phyloP scores from a whole-genome alignment of 73 alveolate genomes.

The Stentor coeruleus region DNA sequence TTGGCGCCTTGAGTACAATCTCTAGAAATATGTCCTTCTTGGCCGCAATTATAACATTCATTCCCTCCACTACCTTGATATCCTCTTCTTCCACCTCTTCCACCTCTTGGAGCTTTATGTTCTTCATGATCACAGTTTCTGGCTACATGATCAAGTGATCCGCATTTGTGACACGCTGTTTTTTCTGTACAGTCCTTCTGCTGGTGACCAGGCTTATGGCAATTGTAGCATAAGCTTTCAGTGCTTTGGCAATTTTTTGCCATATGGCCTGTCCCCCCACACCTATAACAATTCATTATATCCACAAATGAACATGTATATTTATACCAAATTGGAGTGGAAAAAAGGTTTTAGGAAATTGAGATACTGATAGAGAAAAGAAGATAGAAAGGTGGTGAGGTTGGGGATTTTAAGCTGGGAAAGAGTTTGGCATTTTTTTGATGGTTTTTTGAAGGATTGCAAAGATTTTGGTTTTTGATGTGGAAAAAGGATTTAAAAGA shows the following conservation, averaged over 20 bases:
- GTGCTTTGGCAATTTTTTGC: constrained; percentile 1
- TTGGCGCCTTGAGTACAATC: background rate
- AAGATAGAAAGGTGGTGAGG: no score
- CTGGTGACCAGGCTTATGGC: constrained; percentile 16
- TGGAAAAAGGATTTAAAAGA: no score
- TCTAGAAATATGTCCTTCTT: background rate
- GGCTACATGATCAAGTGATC: background rate
- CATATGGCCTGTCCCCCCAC: constrained; percentile 10
- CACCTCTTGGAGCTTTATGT: background rate
- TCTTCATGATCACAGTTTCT: background rate
- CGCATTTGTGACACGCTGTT: background rate
- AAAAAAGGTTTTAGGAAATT: no score
- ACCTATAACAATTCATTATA: background rate
- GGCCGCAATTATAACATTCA: background rate
- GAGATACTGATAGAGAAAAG: no score
- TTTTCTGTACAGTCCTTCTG: background rate
- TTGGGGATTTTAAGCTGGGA: no score
- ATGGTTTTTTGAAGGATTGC: no score
- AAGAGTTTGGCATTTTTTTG: no score
- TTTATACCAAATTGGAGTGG: no score
- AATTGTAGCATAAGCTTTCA: constrained; percentile 4
- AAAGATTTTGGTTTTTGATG: no score
- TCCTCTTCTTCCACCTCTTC: constrained; percentile 6
- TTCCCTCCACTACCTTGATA: background rate
- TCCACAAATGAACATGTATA: no score